Percentiles rank a stretch among this genome's conserved stretches.
Evolutionary conservation across 202 grass and related monocot genomes (phyloP).

Genomic region (Setaria viridis): DNA sequence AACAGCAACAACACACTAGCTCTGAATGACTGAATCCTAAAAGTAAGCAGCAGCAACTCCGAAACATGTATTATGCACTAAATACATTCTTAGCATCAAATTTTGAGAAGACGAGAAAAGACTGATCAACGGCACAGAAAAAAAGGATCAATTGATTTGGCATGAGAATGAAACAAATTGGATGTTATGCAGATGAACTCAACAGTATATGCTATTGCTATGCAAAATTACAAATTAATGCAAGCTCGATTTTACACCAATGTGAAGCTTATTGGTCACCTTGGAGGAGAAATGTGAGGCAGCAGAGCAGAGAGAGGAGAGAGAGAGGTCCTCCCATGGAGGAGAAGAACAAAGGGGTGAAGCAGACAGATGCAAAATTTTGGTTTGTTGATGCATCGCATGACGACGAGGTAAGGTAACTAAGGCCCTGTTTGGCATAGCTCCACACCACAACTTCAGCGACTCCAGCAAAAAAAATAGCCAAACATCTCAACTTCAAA

Average conservation of each 20-base stretch:
- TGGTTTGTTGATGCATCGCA: constrained; percentile 11
- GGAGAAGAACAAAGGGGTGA: constrained; percentile 8
- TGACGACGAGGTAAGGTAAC: not conserved
- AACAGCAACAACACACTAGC: not conserved
- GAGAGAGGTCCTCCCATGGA: constrained; percentile 44
- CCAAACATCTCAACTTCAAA: no score
- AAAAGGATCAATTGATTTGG: no score
- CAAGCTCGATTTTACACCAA: not conserved
- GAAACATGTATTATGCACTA: not conserved
- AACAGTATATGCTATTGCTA: not conserved
- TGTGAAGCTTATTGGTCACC: not conserved
- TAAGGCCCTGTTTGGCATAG: no score
- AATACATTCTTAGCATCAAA: no score
- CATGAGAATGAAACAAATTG: not conserved
- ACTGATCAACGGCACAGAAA: no score
- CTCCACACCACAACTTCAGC: no score
- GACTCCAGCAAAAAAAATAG: no score
- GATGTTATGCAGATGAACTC: constrained; percentile 3
- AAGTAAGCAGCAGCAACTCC: not conserved
- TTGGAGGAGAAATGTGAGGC: constrained; percentile 37
- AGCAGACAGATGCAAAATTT: constrained; percentile 26
- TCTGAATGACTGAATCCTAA: not conserved
- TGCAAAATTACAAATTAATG: not conserved
- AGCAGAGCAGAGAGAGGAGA: constrained; percentile 33
- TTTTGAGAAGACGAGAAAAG: no score